Conservation (phyloP, 176 grass and related monocot species). For the Elymus sibiricus region DNA sequence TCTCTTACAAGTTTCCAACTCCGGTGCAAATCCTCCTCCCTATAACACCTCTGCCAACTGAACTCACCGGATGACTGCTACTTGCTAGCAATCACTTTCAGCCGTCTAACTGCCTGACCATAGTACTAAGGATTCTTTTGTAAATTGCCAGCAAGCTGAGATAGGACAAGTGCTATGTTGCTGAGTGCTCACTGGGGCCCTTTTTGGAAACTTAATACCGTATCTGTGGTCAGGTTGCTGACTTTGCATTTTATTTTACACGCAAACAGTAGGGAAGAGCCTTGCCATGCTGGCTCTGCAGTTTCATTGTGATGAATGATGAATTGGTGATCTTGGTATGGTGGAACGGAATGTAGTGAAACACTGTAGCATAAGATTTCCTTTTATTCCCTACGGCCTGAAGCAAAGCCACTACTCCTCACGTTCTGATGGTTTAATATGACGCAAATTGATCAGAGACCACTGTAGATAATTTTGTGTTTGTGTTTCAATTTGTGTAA, state of each 20-base stretch:
- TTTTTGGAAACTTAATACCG: neutral
- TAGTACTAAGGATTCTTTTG: neutral
- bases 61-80: neutral
- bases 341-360: neutral
- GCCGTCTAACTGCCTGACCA: neutral
- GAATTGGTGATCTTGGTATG: neutral
- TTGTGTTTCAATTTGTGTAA: neutral
- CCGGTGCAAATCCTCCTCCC: neutral
- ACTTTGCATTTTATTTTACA: constrained; percentile 14
- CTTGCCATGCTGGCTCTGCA: constrained; percentile 12
- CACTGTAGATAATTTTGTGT: neutral
- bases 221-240: neutral
- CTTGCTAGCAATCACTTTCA: neutral
- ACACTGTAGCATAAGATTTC: neutral
- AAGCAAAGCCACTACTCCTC: neutral
- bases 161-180: neutral
- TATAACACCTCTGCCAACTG: constrained; percentile 14
- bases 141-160: neutral
- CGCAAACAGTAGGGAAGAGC: neutral
- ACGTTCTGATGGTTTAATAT: neutral
- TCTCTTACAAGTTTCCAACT: constrained; percentile 1
- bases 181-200: neutral
- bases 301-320: neutral
- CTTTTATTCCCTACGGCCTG: neutral
- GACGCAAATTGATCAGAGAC: neutral